These are phyloP conservation scores for Annulohypoxylon stygium DNA, from an alignment of 495 filamentous ascomycete species.

Conservation along the genomic window DNA sequence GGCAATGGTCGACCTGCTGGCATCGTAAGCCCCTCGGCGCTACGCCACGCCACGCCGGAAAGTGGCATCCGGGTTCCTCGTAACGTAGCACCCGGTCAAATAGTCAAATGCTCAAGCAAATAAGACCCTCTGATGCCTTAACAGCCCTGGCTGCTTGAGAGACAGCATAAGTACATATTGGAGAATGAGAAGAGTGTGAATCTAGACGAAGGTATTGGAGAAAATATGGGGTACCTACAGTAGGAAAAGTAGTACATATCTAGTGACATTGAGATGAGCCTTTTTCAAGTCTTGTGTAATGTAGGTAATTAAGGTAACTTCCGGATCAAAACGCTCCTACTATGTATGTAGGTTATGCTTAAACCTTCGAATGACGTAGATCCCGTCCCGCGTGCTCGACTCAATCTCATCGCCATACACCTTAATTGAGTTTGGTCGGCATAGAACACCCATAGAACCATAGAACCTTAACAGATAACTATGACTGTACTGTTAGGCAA, in stretches of 20 bases:
- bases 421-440: slow-evolving; percentile 1
- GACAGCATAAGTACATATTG: background rate
- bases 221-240: background rate
- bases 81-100: slow-evolving; percentile 37
- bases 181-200: background rate
- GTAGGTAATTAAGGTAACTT: slow-evolving; percentile 4
- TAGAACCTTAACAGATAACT: background rate
- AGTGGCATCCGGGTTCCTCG: slow-evolving; percentile 32
- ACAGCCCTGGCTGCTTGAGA: slow-evolving; percentile 12
- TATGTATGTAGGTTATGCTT: background rate
- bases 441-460: background rate
- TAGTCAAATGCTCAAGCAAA: background rate
- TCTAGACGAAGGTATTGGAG: background rate
- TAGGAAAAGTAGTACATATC: background rate
- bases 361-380: slow-evolving; percentile 11
- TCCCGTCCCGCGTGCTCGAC: slow-evolving; percentile 7
- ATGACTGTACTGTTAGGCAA: background rate
- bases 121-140: slow-evolving; percentile 15
- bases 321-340: background rate
- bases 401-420: background rate
- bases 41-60: slow-evolving; percentile 35
- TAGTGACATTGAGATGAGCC: background rate
- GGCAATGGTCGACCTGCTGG: background rate
- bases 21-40: slow-evolving; percentile 26
- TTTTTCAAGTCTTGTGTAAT: background rate